Conservation (phyloP, 768 basidiomycete genomes). For the Termitomyces sp. region DNA sequence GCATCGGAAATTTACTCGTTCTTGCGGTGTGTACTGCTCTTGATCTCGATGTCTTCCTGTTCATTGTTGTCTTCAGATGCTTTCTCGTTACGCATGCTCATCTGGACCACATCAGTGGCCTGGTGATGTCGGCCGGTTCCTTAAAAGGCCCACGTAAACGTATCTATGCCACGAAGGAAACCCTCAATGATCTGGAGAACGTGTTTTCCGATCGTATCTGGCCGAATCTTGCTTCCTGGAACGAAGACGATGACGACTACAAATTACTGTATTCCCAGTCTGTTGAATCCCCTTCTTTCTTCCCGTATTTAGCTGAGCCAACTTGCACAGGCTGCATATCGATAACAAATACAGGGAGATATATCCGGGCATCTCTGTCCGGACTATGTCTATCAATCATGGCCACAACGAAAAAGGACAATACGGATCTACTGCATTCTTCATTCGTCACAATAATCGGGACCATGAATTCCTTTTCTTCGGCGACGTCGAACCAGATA, state of each 20-base stretch:
- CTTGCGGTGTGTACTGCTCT: constrained; percentile 33
- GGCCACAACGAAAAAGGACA: constrained; percentile 50
- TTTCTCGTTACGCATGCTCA: constrained; percentile 89
- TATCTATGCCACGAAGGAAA: constrained; percentile 55
- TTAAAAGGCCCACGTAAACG: constrained; percentile 56
- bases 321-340: constrained; percentile 37
- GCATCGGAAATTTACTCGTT: constrained; percentile 52
- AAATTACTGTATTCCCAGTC: constrained; percentile 64
- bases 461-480: constrained; percentile 83
- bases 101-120: constrained; percentile 81
- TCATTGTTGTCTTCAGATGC: constrained; percentile 41
- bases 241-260: constrained; percentile 52
- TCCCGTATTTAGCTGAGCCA: constrained; percentile 7
- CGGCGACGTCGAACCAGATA: constrained; percentile 90
- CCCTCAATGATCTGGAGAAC: constrained; percentile 63
- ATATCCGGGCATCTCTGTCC: constrained; percentile 53
- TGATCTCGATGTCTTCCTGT: background rate
- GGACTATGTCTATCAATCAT: constrained; percentile 67
- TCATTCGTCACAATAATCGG: constrained; percentile 63
- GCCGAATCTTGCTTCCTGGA: constrained; percentile 80
- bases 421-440: constrained; percentile 84
- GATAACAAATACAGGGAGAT: constrained; percentile 51
- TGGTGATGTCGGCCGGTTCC: constrained; percentile 83
- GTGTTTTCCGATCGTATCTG: constrained; percentile 78
- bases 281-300: constrained; percentile 21